Evolutionary conservation across 129 eudicot species (phyloP), one percentile per base, ranked within the genome.

Genomic region (Calendula officinalis): DNA sequence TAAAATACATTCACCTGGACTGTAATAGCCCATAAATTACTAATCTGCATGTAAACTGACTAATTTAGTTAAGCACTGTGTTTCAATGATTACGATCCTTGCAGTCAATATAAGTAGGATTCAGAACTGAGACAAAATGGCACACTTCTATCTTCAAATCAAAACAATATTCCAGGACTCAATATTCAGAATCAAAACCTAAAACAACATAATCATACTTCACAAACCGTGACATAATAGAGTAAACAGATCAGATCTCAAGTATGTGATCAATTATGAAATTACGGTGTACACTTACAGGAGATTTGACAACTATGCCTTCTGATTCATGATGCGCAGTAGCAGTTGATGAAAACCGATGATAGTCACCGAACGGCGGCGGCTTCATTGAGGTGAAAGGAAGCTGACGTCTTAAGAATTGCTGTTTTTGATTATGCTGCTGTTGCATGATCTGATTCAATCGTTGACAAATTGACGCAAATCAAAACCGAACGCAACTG

Each of bases 361-460:
- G 96, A 72, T 88, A 83, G 71, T 92, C 96, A 2, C 80, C 88
- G 67, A 85, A 83, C 53, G 95, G 88, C 76, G 98, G 95, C 74
- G 98, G 91, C 79, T 84, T 87, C 80, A 81, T 79, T 16, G 91
- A 70, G 66, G 86, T 67, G 71, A 85, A 89, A 4, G 90, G 80
- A 50, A 83, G 80, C 90, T 89, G 94, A 1, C 82, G 79, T 62
- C 75, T 80, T 5, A 80, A 55, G 45, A 55, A 66, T 22, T 67
- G 53, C 2, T 14, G 53, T 12, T 48, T 48, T 48, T 48, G 30
- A 48, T 48, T 48, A 22, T 22, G 30, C 30, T 22, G 30, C 1
- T 57, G 80, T 51, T 76, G 81, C 90, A 80, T 80, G 81, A 73
- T 73, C 66, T 37, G 68, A 34, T 27, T 5, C 45, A 16, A 60